Percentiles rank a stretch among this genome's conserved stretches.
Evolutionary conservation across 2,329 filamentous ascomycete species (phyloP).

Genomic region (Erysiphe pulchra): DNA sequence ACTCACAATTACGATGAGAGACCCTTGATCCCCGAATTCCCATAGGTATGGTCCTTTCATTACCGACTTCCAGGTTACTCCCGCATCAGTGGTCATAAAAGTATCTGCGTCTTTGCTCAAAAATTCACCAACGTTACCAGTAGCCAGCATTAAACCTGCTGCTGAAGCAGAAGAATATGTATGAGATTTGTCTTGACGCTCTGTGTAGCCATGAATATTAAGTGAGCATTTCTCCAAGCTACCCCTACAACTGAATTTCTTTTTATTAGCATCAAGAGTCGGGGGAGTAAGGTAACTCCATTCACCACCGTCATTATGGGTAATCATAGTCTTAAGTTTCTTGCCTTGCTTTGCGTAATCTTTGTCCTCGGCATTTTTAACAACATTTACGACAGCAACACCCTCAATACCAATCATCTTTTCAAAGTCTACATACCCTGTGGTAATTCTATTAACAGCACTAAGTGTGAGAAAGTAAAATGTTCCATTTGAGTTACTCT

Average conservation of each 20-base stretch:
- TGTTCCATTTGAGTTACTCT: slow-evolving; percentile 96
- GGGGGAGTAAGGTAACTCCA: slow-evolving; percentile 64
- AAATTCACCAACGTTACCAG: slow-evolving; percentile 62
- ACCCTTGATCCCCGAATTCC: slow-evolving; percentile 90
- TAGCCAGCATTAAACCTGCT: slow-evolving; percentile 70
- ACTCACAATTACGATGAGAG: slow-evolving; percentile 68
- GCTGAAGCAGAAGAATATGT: slow-evolving; percentile 76
- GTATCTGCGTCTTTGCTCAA: slow-evolving; percentile 40
- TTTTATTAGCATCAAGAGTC: slow-evolving; percentile 39
- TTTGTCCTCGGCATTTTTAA: slow-evolving; percentile 40
- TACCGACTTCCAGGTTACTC: slow-evolving; percentile 61
- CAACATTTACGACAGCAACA: slow-evolving; percentile 64
- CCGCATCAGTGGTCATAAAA: slow-evolving; percentile 79
- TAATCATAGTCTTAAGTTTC: slow-evolving; percentile 71
- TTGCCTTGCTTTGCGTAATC: slow-evolving; percentile 36
- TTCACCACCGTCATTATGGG: slow-evolving; percentile 81
- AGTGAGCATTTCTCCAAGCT: slow-evolving; percentile 49
- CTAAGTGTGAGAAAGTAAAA: slow-evolving; percentile 69
- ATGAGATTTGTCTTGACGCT: slow-evolving; percentile 54
- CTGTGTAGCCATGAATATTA: slow-evolving; percentile 88
- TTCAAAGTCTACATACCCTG: slow-evolving; percentile 79
- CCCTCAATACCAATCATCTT: slow-evolving; percentile 85
- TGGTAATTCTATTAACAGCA: slow-evolving; percentile 54
- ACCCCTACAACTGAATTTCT: slow-evolving; percentile 41
- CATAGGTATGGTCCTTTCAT: slow-evolving; percentile 78